A percentile compares a stretch with the other conserved stretches of the same genome.
These are phyloP conservation scores for Saksenaea vasiformis DNA, from an alignment of 371 early-diverging fungal species.

Conservation along the genomic window DNA sequence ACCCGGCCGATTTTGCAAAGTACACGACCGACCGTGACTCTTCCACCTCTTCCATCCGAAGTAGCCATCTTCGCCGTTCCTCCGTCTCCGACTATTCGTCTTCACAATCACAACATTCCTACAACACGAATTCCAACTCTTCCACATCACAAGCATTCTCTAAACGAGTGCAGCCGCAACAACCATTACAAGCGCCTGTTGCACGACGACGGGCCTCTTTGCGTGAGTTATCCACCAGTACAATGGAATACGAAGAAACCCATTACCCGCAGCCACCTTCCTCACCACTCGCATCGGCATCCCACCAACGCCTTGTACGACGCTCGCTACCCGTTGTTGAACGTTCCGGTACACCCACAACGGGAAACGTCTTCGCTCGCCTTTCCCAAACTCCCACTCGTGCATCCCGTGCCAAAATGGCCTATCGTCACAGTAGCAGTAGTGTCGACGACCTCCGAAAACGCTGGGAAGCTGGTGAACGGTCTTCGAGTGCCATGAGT, in stretches of 20 bases:
- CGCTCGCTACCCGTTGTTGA: slow-evolving; percentile 6
- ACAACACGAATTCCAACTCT: slow-evolving; percentile 25
- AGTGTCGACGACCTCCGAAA: slow-evolving; percentile 27
- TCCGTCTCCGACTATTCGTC: slow-evolving; percentile 50
- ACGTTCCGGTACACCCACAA: slow-evolving; percentile 27
- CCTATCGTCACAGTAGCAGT: slow-evolving; percentile 27
- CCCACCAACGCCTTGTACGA: neutral
- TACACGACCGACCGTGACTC: slow-evolving; percentile 50
- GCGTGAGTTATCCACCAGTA: slow-evolving; percentile 33
- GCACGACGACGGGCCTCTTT: slow-evolving; percentile 38
- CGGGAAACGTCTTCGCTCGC: slow-evolving; percentile 45
- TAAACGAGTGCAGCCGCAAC: slow-evolving; percentile 30
- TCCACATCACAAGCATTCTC: slow-evolving; percentile 25
- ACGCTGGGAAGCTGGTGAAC: slow-evolving; percentile 22
- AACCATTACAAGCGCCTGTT: slow-evolving; percentile 19
- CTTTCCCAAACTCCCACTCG: slow-evolving; percentile 47
- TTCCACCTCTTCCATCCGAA: slow-evolving; percentile 53
- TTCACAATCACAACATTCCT: slow-evolving; percentile 34
- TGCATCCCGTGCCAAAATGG: slow-evolving; percentile 47
- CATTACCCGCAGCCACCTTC: slow-evolving; percentile 22
- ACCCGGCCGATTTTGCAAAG: slow-evolving; percentile 45
- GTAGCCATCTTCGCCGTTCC: slow-evolving; percentile 46
- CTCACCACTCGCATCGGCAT: slow-evolving; percentile 17
- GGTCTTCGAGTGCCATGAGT: slow-evolving; percentile 11
- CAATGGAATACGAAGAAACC: slow-evolving; percentile 10